phyloP scores from a whole-genome alignment of 768 basidiomycete genomes.

The Boletus sp. region DNA sequence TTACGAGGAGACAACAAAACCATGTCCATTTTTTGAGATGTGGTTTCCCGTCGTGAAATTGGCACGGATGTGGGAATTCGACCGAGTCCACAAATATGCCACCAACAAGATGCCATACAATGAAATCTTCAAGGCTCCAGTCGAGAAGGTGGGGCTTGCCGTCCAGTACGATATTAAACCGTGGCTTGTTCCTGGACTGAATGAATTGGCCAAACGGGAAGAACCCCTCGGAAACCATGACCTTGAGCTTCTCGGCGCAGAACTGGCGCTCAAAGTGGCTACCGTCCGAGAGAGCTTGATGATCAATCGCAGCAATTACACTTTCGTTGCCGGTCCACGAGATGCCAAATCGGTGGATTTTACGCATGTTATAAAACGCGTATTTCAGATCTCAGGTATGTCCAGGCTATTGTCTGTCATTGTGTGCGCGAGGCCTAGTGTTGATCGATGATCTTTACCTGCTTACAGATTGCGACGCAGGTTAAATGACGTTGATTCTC shows the following conservation, averaged over 20 bases:
- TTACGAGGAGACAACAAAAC: not conserved
- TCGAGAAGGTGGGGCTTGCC: constrained; percentile 33
- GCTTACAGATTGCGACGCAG: not conserved
- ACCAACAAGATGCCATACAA: constrained; percentile 27
- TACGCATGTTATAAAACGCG: constrained; percentile 7
- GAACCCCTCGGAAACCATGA: constrained; percentile 20
- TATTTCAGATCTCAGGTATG: constrained; percentile 9
- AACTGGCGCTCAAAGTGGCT: constrained; percentile 20
- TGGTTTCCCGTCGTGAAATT: constrained; percentile 43
- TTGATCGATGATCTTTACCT: not conserved
- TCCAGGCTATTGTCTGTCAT: not conserved
- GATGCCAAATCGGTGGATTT: constrained; percentile 12
- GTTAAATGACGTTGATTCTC: not conserved
- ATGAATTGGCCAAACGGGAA: constrained; percentile 15
- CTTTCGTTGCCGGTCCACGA: not conserved
- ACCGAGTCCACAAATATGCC: constrained; percentile 29
- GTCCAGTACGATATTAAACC: constrained; percentile 29
- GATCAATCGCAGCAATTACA: rapidly evolving
- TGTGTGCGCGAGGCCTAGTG: not conserved
- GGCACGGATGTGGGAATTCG: constrained; percentile 39
- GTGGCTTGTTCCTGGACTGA: constrained; percentile 35
- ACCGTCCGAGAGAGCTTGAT: constrained; percentile 21
- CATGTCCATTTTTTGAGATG: constrained; percentile 14
- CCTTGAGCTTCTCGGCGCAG: constrained; percentile 12
- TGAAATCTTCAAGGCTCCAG: constrained; percentile 1